Percentiles rank a stretch among this genome's conserved stretches.
These are phyloP conservation scores for Leccinum disarticulatum DNA, from an alignment of 768 basidiomycete genomes.

Conservation along the genomic window DNA sequence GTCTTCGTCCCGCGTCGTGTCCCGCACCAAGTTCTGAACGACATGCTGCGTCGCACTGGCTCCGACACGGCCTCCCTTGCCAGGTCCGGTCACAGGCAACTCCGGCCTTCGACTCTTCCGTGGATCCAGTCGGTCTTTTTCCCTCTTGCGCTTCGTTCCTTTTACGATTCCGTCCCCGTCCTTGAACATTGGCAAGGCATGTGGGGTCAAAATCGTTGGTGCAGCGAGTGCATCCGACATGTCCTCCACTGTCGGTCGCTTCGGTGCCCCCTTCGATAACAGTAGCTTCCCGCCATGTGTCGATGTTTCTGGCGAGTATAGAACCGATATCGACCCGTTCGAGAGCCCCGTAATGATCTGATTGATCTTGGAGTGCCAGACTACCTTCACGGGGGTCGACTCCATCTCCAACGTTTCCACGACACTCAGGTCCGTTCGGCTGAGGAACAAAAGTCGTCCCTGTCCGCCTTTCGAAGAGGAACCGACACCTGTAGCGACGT, in stretches of 20 bases:
- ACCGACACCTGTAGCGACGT: conserved; percentile 81
- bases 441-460: conserved; percentile 74
- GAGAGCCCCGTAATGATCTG: conserved; percentile 89
- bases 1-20: conserved; percentile 90
- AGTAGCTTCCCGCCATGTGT: conserved; percentile 90
- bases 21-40: conserved; percentile 91
- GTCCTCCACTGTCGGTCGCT: conserved; percentile 82
- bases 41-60: conserved; percentile 97
- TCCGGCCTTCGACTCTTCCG: conserved; percentile 92
- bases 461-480: conserved; percentile 62
- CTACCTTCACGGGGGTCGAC: conserved; percentile 82
- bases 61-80: conserved; percentile 91
- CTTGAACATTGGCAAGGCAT: conserved; percentile 88
- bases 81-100: conserved; percentile 90
- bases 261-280: conserved; percentile 81
- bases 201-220: conserved; percentile 90
- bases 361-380: conserved; percentile 98
- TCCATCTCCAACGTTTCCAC: conserved; percentile 68
- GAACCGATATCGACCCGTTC: conserved; percentile 81
- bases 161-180: conserved; percentile 68
- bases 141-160: conserved; percentile 84
- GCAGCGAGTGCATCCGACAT: conserved; percentile 83
- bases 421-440: conserved; percentile 66
- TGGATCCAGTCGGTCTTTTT: conserved; percentile 85
- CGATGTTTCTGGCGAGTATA: conserved; percentile 91